Evolutionary conservation across 768 basidiomycete genomes (phyloP).

Genomic region (Hypholoma fasciculare): DNA sequence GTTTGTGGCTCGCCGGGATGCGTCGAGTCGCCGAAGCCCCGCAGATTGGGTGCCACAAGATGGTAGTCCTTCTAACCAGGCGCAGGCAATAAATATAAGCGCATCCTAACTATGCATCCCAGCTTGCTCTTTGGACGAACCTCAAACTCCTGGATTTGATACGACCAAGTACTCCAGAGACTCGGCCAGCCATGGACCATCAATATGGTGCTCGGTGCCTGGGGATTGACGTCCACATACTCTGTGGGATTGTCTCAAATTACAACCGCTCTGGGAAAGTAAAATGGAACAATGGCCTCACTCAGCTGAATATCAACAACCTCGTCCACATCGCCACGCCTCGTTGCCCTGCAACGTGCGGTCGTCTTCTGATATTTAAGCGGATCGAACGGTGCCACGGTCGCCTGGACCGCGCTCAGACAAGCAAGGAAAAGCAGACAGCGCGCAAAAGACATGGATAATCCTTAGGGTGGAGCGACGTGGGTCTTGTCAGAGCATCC

Average conservation of each 20-base stretch:
- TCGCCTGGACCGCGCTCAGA: constrained; percentile 1
- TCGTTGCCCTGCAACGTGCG: constrained; percentile 41
- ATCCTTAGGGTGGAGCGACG: not conserved
- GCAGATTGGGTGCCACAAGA: constrained; percentile 60
- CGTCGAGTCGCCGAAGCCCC: constrained; percentile 70
- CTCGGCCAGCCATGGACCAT: constrained; percentile 83
- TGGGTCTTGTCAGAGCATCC: not conserved
- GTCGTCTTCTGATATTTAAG: constrained; percentile 30
- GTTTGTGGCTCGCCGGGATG: constrained; percentile 62
- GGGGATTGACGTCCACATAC: constrained; percentile 65
- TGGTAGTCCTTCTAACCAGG: constrained; percentile 53
- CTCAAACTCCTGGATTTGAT: constrained; percentile 68
- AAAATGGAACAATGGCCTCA: constrained; percentile 23
- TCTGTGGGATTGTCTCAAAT: constrained; percentile 23
- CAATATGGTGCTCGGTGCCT: constrained; percentile 49
- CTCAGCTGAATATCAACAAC: constrained; percentile 45
- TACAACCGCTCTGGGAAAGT: not conserved
- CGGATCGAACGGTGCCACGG: constrained; percentile 34
- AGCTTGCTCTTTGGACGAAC: constrained; percentile 26
- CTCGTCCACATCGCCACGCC: constrained; percentile 30
- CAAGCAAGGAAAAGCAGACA: constrained; percentile 9
- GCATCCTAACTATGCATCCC: not conserved
- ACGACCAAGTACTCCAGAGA: constrained; percentile 74
- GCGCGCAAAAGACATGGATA: constrained; percentile 2
- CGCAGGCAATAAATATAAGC: not conserved